Conservation (phyloP, 768 basidiomycete species). For the Exidia glandulosa region DNA sequence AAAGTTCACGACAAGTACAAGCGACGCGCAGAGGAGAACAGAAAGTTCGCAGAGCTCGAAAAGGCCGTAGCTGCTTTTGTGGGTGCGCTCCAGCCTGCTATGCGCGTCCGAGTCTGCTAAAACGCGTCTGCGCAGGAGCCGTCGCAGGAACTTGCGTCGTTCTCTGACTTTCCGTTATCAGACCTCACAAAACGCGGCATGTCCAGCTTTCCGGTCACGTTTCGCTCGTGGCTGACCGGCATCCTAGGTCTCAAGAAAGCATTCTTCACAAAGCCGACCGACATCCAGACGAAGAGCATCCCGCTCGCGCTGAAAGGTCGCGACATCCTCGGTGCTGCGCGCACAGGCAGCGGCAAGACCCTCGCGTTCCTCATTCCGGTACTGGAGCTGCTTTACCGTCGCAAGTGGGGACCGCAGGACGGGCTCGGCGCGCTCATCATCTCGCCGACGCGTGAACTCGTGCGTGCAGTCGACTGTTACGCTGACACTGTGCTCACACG, state of each 20-base stretch:
- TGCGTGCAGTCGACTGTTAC: conserved; percentile 26
- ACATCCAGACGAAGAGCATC: conserved; percentile 54
- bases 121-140: conserved; percentile 32
- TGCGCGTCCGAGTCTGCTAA: not conserved
- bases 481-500: not conserved
- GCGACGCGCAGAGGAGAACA: conserved; percentile 9
- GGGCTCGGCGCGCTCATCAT: conserved; percentile 84
- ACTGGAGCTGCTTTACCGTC: conserved; percentile 51
- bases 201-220: conserved; percentile 3
- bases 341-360: conserved; percentile 66
- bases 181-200: conserved; percentile 62
- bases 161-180: conserved; percentile 71
- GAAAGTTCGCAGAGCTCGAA: conserved; percentile 21
- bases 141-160: conserved; percentile 40
- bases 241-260: conserved; percentile 69
- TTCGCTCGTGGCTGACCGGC: not conserved
- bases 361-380: conserved; percentile 61
- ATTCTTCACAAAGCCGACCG: conserved; percentile 80
- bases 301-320: conserved; percentile 49
- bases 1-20: not conserved
- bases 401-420: conserved; percentile 62
- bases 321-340: conserved; percentile 58
- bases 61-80: conserved; percentile 21
- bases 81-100: conserved; percentile 7
- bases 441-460: conserved; percentile 87